Conservation (phyloP, 108 stramenopile genomes). For the Fragilariopsis cylindrus region DNA sequence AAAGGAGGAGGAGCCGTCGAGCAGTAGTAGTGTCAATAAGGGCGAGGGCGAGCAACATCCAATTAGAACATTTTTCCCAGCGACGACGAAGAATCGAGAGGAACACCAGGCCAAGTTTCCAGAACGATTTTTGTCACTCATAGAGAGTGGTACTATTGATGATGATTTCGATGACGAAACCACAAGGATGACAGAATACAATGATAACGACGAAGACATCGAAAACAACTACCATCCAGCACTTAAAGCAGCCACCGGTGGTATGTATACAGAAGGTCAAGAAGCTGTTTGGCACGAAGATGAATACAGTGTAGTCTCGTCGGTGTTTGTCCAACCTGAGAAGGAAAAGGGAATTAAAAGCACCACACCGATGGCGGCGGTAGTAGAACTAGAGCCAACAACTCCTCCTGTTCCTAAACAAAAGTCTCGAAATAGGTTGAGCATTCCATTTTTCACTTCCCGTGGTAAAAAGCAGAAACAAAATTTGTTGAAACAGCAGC, state of each 20-base stretch:
- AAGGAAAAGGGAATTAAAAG: not conserved
- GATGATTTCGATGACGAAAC: not conserved
- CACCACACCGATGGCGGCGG: not conserved
- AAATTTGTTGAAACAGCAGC: no score
- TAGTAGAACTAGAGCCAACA: no score
- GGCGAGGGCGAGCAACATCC: not conserved
- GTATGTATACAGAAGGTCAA: constrained; percentile 29
- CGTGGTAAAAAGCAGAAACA: not conserved
- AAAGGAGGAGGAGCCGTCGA: not conserved
- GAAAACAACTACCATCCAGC: constrained; percentile 21
- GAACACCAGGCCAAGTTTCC: not conserved
- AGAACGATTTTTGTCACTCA: not conserved
- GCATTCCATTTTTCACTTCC: constrained; percentile 16
- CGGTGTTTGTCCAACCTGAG: constrained; percentile 22
- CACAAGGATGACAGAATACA: not conserved
- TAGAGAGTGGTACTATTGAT: not conserved
- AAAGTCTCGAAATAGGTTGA: not conserved
- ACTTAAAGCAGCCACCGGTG: constrained; percentile 11
- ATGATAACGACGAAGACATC: constrained; percentile 3
- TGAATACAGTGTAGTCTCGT: constrained; percentile 22
- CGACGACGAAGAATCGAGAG: not conserved
- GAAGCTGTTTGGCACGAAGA: constrained; percentile 38
- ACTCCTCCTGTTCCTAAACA: not conserved
- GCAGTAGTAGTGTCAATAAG: not conserved
- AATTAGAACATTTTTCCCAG: constrained; percentile 5